phyloP scores from a whole-genome alignment of 2,329 filamentous ascomycete species.

The Juglanconis sp. region DNA sequence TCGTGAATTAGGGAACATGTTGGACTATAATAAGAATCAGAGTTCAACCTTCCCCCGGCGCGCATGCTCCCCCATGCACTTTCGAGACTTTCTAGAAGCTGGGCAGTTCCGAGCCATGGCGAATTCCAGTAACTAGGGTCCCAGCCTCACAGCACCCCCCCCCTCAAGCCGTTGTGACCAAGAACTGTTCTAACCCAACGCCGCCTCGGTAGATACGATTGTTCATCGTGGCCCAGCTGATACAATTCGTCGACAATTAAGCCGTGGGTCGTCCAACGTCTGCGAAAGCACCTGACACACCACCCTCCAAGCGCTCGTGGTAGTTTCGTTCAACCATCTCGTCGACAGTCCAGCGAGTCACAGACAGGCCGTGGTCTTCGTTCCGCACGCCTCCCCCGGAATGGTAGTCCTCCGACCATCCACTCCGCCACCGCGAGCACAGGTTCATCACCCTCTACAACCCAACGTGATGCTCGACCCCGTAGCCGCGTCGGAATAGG shows the following conservation, averaged over 20 bases:
- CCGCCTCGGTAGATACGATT: neutral
- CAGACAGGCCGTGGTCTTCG: slow-evolving; percentile 28
- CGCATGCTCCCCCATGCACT: too few relatives aligned
- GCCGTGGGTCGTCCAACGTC: slow-evolving; percentile 17
- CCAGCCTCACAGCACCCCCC: too few relatives aligned
- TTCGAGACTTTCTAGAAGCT: too few relatives aligned
- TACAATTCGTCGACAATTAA: slow-evolving; percentile 32
- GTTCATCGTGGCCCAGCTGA: slow-evolving; percentile 1
- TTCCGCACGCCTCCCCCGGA: slow-evolving; percentile 22
- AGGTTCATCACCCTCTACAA: slow-evolving; percentile 25
- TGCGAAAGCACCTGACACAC: slow-evolving; percentile 29
- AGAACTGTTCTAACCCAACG: too few relatives aligned
- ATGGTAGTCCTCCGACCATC: slow-evolving; percentile 30
- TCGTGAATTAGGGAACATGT: too few relatives aligned
- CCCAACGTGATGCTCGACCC: slow-evolving; percentile 29
- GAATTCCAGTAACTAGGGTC: too few relatives aligned
- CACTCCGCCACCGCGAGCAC: slow-evolving; percentile 29
- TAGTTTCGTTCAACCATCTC: slow-evolving; percentile 22
- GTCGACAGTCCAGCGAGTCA: slow-evolving; percentile 30
- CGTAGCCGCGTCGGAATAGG: slow-evolving; percentile 21
- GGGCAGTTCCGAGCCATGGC: too few relatives aligned
- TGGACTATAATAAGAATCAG: too few relatives aligned
- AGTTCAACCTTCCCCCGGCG: too few relatives aligned
- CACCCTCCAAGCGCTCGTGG: slow-evolving; percentile 29
- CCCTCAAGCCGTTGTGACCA: too few relatives aligned